Conservation (phyloP, 129 eudicot genomes). For the Heracleum sosnowskyi region DNA sequence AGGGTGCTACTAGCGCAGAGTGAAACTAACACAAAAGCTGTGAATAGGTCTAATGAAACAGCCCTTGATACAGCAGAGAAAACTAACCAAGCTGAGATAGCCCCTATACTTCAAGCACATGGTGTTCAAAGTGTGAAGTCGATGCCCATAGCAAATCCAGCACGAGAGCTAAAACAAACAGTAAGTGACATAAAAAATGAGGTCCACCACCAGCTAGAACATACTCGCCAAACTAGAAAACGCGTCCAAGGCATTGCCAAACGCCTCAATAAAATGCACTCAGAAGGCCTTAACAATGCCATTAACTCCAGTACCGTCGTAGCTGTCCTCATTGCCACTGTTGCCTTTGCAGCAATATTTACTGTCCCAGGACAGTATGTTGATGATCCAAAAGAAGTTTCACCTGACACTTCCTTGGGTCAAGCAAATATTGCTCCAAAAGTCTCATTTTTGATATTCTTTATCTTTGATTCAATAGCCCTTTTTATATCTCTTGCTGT, state of each 20-base stretch:
- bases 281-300: conserved; percentile 92
- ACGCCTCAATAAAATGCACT: conserved; percentile 79
- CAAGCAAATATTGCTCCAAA: conserved; percentile 76
- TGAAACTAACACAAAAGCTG: conserved; percentile 51
- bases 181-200: conserved; percentile 97
- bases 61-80: conserved; percentile 87
- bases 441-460: conserved; percentile 39
- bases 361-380: conserved; percentile 91
- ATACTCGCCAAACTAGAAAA: conserved; percentile 80
- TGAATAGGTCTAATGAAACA: conserved; percentile 70
- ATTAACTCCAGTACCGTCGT: conserved; percentile 94
- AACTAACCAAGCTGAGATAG: conserved; percentile 37
- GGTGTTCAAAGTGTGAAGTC: conserved; percentile 53
- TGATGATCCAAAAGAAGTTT: conserved; percentile 50
- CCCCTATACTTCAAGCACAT: conserved; percentile 49
- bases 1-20: conserved; percentile 34
- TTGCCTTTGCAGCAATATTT: conserved; percentile 93
- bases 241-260: conserved; percentile 88
- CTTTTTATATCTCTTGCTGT: conserved; percentile 54
- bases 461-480: conserved; percentile 49
- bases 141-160: conserved; percentile 51
- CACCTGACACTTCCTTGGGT: conserved; percentile 58
- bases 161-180: conserved; percentile 81
- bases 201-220: conserved; percentile 83
- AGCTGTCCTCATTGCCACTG: conserved; percentile 90